phyloP scores from a whole-genome alignment of 2,329 filamentous ascomycete species.

The Sporothrix euskadiensis region DNA sequence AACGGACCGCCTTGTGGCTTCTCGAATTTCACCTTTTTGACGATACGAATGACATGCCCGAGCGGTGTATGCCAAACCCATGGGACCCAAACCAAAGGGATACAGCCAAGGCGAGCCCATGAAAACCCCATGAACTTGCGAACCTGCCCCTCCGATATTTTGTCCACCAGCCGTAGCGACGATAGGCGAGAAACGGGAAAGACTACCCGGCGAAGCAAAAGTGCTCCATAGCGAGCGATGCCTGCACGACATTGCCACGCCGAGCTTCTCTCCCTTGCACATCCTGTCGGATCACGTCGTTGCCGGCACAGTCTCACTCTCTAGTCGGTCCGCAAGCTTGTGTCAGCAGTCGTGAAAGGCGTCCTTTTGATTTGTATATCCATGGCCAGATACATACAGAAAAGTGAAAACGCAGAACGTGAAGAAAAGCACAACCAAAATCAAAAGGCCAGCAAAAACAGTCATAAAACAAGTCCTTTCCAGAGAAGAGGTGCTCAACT shows the following conservation, averaged over 20 bases:
- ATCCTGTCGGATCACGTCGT: not conserved
- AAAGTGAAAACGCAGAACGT: not conserved
- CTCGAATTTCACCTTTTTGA: not conserved
- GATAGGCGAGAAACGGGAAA: not conserved
- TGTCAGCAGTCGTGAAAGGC: not conserved
- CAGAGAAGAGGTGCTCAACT: not conserved
- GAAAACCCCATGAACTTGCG: not conserved
- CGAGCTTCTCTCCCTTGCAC: not conserved
- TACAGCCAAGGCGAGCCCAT: not conserved
- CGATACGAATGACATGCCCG: not conserved
- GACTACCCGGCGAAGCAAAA: not conserved
- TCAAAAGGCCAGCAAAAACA: not conserved
- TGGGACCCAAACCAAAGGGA: not conserved
- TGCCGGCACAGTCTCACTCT: not conserved
- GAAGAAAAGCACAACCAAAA: not conserved
- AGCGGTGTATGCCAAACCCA: not conserved
- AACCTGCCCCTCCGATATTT: not conserved
- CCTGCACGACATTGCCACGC: not conserved
- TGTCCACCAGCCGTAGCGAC: not conserved
- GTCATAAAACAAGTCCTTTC: not conserved
- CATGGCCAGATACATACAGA: not conserved
- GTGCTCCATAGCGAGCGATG: not conserved
- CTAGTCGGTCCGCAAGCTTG: not conserved
- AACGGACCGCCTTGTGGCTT: constrained; percentile 5
- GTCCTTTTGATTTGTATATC: constrained; percentile 10